Conservation (phyloP, 805 yeast genomes). For the Cyberlindnera mrakii region DNA sequence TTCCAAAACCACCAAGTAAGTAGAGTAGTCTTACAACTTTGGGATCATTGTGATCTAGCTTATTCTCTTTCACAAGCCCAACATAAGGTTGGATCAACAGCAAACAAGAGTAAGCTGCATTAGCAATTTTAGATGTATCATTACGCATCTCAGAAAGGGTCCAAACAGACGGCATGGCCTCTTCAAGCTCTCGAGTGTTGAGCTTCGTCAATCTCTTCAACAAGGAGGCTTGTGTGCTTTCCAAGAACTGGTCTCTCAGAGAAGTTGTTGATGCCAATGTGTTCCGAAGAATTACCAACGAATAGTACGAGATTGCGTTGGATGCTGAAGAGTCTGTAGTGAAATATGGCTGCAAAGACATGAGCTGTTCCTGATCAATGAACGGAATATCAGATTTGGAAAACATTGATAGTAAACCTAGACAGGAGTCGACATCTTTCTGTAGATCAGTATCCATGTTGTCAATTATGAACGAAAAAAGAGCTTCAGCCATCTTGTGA, state of each 20-base stretch:
- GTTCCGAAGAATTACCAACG: constrained; percentile 48
- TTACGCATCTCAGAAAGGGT: constrained; percentile 39
- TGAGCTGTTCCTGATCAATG: constrained; percentile 60
- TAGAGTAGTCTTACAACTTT: constrained; percentile 52
- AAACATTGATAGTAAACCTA: constrained; percentile 50
- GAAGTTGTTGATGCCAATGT: constrained; percentile 38
- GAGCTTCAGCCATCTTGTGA: constrained; percentile 26
- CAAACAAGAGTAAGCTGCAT: constrained; percentile 61
- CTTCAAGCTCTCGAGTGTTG: constrained; percentile 54
- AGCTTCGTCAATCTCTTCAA: constrained; percentile 54
- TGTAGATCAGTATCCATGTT: constrained; percentile 23
- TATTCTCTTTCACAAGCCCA: constrained; percentile 21
- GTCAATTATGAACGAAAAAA: constrained; percentile 33
- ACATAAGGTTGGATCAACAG: constrained; percentile 43
- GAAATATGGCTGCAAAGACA: constrained; percentile 59
- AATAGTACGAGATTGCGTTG: constrained; percentile 35
- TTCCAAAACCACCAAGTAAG: constrained; percentile 66
- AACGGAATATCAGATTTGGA: constrained; percentile 47
- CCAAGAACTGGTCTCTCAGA: constrained; percentile 45
- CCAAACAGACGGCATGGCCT: constrained; percentile 71
- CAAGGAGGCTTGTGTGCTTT: constrained; percentile 45
- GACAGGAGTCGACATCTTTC: constrained; percentile 27
- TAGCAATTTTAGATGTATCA: constrained; percentile 44
- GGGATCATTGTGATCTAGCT: constrained; percentile 31
- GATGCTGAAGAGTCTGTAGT: constrained; percentile 39